phyloP scores from a whole-genome alignment of 2,329 filamentous ascomycete genomes.

The Colletotrichum tabaci region DNA sequence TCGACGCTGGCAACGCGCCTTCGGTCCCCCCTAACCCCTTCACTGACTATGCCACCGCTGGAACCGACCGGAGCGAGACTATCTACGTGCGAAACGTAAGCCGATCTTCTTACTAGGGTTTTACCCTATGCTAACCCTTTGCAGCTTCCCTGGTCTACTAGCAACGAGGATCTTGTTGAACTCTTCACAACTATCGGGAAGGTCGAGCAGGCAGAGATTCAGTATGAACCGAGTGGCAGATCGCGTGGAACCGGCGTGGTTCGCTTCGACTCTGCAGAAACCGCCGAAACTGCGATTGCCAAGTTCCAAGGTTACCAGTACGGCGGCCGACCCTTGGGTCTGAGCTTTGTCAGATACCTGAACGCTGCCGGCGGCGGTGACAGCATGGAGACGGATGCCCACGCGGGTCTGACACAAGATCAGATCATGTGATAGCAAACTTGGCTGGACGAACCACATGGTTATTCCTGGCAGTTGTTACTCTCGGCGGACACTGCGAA shows the following conservation, averaged over 20 bases:
- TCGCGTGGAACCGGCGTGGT: slow-evolving; percentile 98
- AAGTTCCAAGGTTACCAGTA: slow-evolving; percentile 99
- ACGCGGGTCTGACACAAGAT: slow-evolving; percentile 88
- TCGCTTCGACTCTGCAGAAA: slow-evolving; percentile 86
- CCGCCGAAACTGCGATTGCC: slow-evolving; percentile 92
- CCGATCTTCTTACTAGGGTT: slow-evolving; percentile 44
- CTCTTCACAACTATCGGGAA: slow-evolving; percentile 98
- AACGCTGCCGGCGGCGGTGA: slow-evolving; percentile 76
- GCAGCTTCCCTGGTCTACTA: slow-evolving; percentile 97
- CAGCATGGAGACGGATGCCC: slow-evolving; percentile 86
- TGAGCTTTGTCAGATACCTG: slow-evolving; percentile 95
- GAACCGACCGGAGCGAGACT: slow-evolving; percentile 83
- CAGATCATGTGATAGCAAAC: slow-evolving; percentile 85
- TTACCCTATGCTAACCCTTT: slow-evolving; percentile 43
- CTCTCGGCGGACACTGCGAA: neutral
- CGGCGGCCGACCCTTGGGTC: slow-evolving; percentile 90
- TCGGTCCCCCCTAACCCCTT: slow-evolving; percentile 85
- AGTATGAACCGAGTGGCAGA: slow-evolving; percentile 96
- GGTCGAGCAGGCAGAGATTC: slow-evolving; percentile 98
- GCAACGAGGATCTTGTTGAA: slow-evolving; percentile 96
- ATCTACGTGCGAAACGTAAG: slow-evolving; percentile 99
- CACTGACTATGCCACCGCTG: slow-evolving; percentile 91
- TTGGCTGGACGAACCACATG: neutral
- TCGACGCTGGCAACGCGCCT: slow-evolving; percentile 64
- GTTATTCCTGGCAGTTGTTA: too few relatives aligned